Conservation (phyloP, 495 filamentous ascomycete species). For the Pseudoneurospora amorphoporcata region DNA sequence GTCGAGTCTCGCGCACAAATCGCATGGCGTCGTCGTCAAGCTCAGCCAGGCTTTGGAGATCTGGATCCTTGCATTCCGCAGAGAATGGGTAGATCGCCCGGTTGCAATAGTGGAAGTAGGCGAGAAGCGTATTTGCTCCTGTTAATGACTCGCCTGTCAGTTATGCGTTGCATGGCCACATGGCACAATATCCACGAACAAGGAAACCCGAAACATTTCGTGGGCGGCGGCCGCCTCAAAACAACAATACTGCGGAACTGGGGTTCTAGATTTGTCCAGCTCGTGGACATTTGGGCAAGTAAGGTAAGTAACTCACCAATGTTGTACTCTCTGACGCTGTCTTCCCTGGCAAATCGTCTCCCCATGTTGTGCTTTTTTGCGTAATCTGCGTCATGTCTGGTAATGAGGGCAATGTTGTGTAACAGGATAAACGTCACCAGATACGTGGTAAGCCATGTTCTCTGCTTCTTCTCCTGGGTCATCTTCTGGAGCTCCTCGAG, state of each 20-base stretch:
- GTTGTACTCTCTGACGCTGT: slow-evolving; percentile 42
- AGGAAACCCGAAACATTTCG: background rate
- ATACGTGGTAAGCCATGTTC: slow-evolving; percentile 48
- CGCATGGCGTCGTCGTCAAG: slow-evolving; percentile 30
- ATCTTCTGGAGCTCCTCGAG: slow-evolving; percentile 47
- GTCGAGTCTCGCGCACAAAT: slow-evolving; percentile 30
- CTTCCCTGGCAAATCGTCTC: slow-evolving; percentile 39
- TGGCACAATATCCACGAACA: background rate
- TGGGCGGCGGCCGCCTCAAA: background rate
- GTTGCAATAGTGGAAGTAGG: slow-evolving; percentile 51
- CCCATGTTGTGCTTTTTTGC: slow-evolving; percentile 43
- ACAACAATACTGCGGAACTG: background rate
- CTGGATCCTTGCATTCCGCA: slow-evolving; percentile 36
- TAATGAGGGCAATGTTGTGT: slow-evolving; percentile 48
- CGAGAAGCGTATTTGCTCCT: slow-evolving; percentile 48
- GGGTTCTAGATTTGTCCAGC: background rate
- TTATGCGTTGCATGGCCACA: background rate
- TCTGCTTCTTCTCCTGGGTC: slow-evolving; percentile 43
- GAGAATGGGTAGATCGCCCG: slow-evolving; percentile 44
- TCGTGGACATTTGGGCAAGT: background rate
- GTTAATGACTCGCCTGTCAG: background rate
- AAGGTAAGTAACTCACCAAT: slow-evolving; percentile 27
- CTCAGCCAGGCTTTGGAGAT: slow-evolving; percentile 32
- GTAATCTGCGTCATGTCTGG: slow-evolving; percentile 45
- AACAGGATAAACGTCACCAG: slow-evolving; percentile 48